Evolutionary conservation across 768 basidiomycete genomes (phyloP), one percentile per base, ranked within the genome.

Genomic region (Russula brevipes): DNA sequence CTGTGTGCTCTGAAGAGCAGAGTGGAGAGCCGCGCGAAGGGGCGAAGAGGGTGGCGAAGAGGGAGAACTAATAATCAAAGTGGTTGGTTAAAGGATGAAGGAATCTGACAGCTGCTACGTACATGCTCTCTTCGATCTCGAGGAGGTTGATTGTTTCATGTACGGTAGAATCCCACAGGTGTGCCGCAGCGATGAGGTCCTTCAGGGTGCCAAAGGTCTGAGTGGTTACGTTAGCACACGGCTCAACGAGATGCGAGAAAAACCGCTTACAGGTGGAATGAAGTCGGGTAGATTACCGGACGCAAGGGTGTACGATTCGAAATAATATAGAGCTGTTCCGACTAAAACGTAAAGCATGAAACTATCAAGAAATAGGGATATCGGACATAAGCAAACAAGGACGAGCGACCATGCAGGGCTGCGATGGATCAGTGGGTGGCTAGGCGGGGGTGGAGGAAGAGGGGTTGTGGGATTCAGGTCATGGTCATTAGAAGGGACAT

Each of bases 81-180:
- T 46, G 62, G 54, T 63, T 62, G 60, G 44, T 46, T 41, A 45
- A 51, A 64, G 58, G 53, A 64, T 33, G 42, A 31, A 52, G 8
- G 46, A 24, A 49, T 47, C 44, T 57, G 49, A 54, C 53, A 46
- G 17, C 33, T 36, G n/a, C 39, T 38, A 53, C 73, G 59, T 67
- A 89, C 89, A 77, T 84, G 70, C 75, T 81, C 69, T 91, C 89
- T 67, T 91, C 89, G 35, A 76, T 82, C 66, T 92, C 88, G 50
- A 92, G 75, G 44, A 81, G 74, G 39, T 75, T 74, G 63, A 91
- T 78, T 8, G 87, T 83, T 68, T 90, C 86, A 67, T 85, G 84
- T 17, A 93, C 80, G 51, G 84, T 80, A 8, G 85, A 81, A 64
- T 91, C 88, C 91, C 90, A 93, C 31, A 82, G 74, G 54, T 82